These are phyloP conservation scores for Clonostachys chloroleuca DNA, from an alignment of 2,329 filamentous ascomycete genomes.

Conservation along the genomic window DNA sequence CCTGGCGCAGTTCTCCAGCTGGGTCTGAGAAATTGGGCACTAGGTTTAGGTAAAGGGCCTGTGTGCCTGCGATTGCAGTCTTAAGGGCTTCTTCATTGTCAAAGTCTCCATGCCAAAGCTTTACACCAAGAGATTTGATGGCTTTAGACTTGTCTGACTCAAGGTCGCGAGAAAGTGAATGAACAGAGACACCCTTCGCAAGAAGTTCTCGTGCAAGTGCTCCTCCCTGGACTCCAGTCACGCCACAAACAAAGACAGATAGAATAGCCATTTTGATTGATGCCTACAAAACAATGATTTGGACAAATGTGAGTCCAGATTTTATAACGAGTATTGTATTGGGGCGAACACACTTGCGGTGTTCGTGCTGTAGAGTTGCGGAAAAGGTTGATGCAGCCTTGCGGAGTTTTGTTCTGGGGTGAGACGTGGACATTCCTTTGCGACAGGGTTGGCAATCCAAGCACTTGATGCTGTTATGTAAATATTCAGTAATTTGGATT, in stretches of 20 bases:
- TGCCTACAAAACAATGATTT: too few species aligned
- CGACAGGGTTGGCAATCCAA: too few species aligned
- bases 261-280: too few species aligned
- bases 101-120: conserved; percentile 24
- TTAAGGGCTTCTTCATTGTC: conserved; percentile 20
- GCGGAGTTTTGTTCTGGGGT: too few species aligned
- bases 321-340: too few species aligned
- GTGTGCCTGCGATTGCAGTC: conserved; percentile 18
- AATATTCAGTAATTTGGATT: too few species aligned
- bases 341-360: too few species aligned
- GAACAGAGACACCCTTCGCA: conserved; percentile 17
- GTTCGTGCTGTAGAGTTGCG: too few species aligned
- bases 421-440: too few species aligned
- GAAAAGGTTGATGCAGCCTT: too few species aligned
- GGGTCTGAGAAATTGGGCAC: conserved; percentile 21
- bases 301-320: too few species aligned
- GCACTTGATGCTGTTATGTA: too few species aligned
- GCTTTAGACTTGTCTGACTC: conserved; percentile 17
- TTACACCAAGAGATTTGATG: conserved; percentile 21
- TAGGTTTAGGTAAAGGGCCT: conserved; percentile 24
- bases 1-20: conserved; percentile 18
- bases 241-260: conserved; percentile 27
- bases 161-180: conserved; percentile 22
- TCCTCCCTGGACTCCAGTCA: conserved; percentile 32
- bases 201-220: conserved; percentile 26